Evolutionary conservation across 1,139 yeast species (phyloP), one percentile per base, ranked within the genome.

Genomic region (Sugiyamaella novakii): DNA sequence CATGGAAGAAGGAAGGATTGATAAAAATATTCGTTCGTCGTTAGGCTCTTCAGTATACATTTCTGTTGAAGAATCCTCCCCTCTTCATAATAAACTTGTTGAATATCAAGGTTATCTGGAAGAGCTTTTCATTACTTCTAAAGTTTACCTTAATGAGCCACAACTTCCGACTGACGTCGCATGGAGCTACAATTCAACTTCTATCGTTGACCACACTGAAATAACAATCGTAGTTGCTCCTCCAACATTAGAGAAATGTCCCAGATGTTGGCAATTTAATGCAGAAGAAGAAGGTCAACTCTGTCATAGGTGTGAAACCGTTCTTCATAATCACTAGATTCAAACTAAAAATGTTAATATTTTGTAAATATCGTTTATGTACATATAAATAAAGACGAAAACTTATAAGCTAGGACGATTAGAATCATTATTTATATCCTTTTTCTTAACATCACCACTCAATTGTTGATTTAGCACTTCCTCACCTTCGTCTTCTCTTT

Each of bases 211-310:
- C 18, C 73, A 68, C 2, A 62, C 59, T 2, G 51, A 50, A 1
- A 57, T 78, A 2, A 54, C 57, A 1, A 66, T 79, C 4, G 59
- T 70, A 10, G 75, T 81, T 5, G 64, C 69, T 7, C 75, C 74
- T 3, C 77, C 88, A 0, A 55, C 67, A 0, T 63, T 69, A 3
- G 68, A 70, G 46, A 88, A 88, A 61, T 92, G 98, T 65, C 95
- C 96, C 1, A 77, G 98, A 62, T 92, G 98, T 67, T 92, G 98
- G 98, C 87, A 87, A 61, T 82, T 70, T 61, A 78, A 79, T 12
- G 74, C 95, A 0, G 65, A 64, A 0, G 60, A 56, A 0, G 81
- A 76, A 39, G 81, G 79, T 12, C 63, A 64, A 1, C 71, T 91
- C 27, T 92, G 98, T 65, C 51, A 52, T 0, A 78, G 94, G 58